These are phyloP conservation scores for Diplosphaera chodatii DNA, from an alignment of 139 green algal genomes.

Conservation along the genomic window DNA sequence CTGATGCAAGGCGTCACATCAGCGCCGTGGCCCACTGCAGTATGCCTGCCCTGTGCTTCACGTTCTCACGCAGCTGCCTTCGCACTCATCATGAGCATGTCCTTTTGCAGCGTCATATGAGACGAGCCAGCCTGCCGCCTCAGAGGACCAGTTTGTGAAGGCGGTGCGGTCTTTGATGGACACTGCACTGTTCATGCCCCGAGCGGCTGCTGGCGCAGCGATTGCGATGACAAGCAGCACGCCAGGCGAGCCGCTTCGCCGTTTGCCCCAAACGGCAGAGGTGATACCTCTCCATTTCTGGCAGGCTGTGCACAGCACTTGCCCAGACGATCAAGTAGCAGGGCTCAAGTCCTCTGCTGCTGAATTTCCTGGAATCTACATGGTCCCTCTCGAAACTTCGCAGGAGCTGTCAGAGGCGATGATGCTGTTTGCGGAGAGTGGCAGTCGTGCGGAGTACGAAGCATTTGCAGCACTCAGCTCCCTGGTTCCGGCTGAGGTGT, in stretches of 20 bases:
- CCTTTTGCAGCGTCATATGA: not conserved
- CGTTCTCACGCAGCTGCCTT: no score
- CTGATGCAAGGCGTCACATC: no score
- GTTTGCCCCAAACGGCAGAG: not conserved
- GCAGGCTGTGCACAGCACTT: no score
- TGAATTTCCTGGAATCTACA: not conserved
- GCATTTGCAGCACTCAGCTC: not conserved
- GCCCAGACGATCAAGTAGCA: no score
- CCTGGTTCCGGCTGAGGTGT: not conserved
- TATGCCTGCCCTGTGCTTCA: no score
- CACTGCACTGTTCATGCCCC: not conserved
- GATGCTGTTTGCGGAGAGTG: not conserved
- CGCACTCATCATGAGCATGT: no score
- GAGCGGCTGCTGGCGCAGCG: no score
- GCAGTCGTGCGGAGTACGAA: not conserved
- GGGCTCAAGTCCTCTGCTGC: no score
- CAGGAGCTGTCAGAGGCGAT: not conserved
- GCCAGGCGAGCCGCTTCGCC: not conserved
- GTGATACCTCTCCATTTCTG: not conserved
- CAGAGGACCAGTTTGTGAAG: not conserved
- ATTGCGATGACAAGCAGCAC: not conserved
- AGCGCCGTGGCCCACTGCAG: no score
- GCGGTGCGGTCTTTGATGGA: not conserved
- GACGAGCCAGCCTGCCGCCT: not conserved
- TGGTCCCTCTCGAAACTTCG: no score